Percentiles rank a stretch among this genome's conserved stretches.
These are phyloP conservation scores for Setomelanomma holmii DNA, from an alignment of 2,329 filamentous ascomycete genomes.

Conservation along the genomic window DNA sequence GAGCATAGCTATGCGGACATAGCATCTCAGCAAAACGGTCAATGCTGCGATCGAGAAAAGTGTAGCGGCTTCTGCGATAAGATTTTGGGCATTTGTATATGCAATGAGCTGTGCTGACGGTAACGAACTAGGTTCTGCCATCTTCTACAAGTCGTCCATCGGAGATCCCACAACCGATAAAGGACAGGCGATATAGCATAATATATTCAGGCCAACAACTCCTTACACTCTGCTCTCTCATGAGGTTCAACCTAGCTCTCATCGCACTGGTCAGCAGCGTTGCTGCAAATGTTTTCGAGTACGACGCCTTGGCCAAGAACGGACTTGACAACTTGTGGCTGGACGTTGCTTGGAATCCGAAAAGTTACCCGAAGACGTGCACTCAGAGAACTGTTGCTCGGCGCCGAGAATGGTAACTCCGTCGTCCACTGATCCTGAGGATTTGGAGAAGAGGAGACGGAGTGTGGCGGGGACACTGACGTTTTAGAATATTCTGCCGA, in stretches of 20 bases:
- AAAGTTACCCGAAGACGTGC: neutral
- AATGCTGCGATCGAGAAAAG: constrained; percentile 49
- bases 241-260: neutral
- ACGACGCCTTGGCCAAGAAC: neutral
- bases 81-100: neutral
- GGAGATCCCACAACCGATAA: too few relatives aligned
- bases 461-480: neutral
- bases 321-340: neutral
- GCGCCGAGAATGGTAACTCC: neutral
- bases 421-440: constrained; percentile 41
- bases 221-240: too few relatives aligned
- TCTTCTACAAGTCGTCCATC: too few relatives aligned
- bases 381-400: neutral
- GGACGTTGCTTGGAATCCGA: neutral
- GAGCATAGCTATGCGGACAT: constrained; percentile 57
- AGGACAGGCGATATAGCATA: too few relatives aligned
- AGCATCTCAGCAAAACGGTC: constrained; percentile 52
- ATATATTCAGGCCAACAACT: too few relatives aligned
- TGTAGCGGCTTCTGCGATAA: constrained; percentile 4
- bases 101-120: neutral
- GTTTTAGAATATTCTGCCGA: neutral
- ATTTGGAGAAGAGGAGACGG: neutral
- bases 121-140: too few relatives aligned
- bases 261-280: neutral
- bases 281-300: neutral